Percentiles rank a stretch among this genome's conserved stretches.
These are phyloP conservation scores for Nitzschia inconspicua DNA, from an alignment of 108 stramenopile species.

Conservation along the genomic window DNA sequence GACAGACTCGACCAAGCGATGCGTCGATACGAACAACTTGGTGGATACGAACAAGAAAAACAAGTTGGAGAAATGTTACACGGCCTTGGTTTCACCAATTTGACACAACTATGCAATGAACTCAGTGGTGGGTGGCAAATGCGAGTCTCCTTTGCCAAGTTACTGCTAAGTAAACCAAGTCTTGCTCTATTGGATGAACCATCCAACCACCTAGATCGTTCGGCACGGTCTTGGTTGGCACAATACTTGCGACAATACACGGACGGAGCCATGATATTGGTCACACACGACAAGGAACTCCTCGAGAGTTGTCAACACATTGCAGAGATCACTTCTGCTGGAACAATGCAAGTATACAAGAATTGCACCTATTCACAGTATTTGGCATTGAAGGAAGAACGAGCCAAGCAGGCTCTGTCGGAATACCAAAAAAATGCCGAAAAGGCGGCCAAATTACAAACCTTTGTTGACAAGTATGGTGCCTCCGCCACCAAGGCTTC, in stretches of 20 bases:
- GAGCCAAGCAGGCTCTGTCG: conserved; percentile 60
- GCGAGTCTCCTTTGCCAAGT: conserved; percentile 85
- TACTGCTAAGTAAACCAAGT: conserved; percentile 80
- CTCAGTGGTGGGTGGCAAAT: conserved; percentile 95
- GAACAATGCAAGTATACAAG: conserved; percentile 51
- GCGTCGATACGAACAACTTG: conserved; percentile 63
- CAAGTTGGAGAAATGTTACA: conserved; percentile 75
- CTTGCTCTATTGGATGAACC: conserved; percentile 89
- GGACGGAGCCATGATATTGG: conserved; percentile 76
- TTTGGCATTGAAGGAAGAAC: conserved; percentile 61
- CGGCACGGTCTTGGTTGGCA: conserved; percentile 79
- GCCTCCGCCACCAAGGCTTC: conserved; percentile 86
- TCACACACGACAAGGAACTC: conserved; percentile 82
- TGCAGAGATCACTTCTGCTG: conserved; percentile 69
- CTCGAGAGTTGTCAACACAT: conserved; percentile 74
- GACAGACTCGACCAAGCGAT: conserved; percentile 56
- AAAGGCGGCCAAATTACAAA: conserved; percentile 82
- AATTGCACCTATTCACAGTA: conserved; percentile 72
- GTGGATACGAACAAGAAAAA: conserved; percentile 88
- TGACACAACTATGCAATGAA: conserved; percentile 68
- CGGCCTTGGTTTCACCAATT: conserved; percentile 82
- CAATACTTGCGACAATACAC: conserved; percentile 79
- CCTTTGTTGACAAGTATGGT: conserved; percentile 84
- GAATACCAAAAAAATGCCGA: conserved; percentile 84
- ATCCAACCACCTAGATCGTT: conserved; percentile 71